These are phyloP conservation scores for Fistulifera pelliculosa DNA, from an alignment of 108 stramenopile genomes.

Conservation along the genomic window DNA sequence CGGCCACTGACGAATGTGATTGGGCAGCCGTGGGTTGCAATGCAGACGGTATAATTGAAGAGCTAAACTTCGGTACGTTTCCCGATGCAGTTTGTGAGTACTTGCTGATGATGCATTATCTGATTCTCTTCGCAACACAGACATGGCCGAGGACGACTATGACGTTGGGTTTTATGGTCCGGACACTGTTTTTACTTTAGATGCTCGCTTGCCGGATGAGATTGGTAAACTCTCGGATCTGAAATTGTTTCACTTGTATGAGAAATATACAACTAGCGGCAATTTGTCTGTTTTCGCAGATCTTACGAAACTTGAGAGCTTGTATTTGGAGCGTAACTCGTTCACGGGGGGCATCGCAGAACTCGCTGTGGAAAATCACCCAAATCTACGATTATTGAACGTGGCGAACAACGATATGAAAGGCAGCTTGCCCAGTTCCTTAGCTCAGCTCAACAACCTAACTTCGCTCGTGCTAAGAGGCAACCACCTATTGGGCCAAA, in stretches of 20 bases:
- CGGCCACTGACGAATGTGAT: background rate
- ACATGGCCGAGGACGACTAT: too few relatives aligned
- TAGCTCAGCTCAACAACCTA: slow-evolving; percentile 12
- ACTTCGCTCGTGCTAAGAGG: slow-evolving; percentile 19
- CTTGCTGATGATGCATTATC: background rate
- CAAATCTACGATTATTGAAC: slow-evolving; percentile 15
- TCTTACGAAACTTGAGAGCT: background rate
- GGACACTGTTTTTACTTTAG: background rate
- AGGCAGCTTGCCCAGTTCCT: slow-evolving; percentile 16
- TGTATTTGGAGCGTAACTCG: slow-evolving; percentile 8
- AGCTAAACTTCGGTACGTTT: slow-evolving; percentile 20
- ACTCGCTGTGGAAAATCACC: slow-evolving; percentile 13
- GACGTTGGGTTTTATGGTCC: background rate
- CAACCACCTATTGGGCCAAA: slow-evolving; percentile 28
- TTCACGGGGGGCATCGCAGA: slow-evolving; percentile 26
- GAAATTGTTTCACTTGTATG: background rate
- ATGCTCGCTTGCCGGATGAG: background rate
- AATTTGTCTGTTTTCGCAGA: background rate
- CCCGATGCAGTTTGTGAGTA: background rate
- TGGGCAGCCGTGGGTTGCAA: background rate
- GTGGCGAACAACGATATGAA: slow-evolving; percentile 17
- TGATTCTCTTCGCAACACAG: background rate
- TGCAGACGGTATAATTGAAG: slow-evolving; percentile 7
- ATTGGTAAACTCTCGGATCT: background rate
- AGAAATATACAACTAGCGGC: slow-evolving; percentile 1